Base-by-base conservation (phyloP, 2,329 filamentous ascomycete species). In the Aspergillus latus region DNA sequence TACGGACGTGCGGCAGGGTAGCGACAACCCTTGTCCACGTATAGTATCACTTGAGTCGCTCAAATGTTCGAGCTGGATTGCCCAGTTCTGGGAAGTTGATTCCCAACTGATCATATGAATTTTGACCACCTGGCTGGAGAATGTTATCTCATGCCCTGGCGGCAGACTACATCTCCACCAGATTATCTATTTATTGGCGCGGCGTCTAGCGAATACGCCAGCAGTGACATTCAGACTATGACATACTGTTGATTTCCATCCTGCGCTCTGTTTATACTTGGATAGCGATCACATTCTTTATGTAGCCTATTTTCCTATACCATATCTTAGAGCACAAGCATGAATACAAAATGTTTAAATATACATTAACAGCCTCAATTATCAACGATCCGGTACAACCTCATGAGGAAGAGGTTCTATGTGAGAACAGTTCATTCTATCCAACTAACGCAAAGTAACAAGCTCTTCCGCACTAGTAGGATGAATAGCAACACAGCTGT, bases 381-480 rank as follows among this genome's bases (percentile, higher is more conserved):
- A 30, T 13, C 43, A 45, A 28, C 13, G 8, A 45, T 26, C n/a
- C 28, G 9, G 11, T 21, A 9, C 9, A 29, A 26, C 8, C 40
- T 44, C 21, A 21, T 21, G 21, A 21, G 21, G 21, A 21, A 21
- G 21, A 21, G 21, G 21, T 21, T 21, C 21, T 21, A 21, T 21
- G 21, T 21, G 21, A 21, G 21, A 21, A 21, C 21, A 21, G 21
- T 21, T 21, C 21, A 15, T 15, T 44, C n/a, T 3, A 2, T 9
- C n/a, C 16, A 45, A 94, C 55, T 67, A 72, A 55, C 66, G 87
- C 61, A 72, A 36, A 29, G 72, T 74, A 49, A 90, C 88, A 73
- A 91, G 69, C 75, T 91, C 88, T 74, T 91, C 88, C 1, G 88
- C 85, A 64, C 86, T 88, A 10, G 88, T 91, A 16, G 88, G 88